Conservation (phyloP, 345 rosid species). For the Cardamine resedifolia region DNA sequence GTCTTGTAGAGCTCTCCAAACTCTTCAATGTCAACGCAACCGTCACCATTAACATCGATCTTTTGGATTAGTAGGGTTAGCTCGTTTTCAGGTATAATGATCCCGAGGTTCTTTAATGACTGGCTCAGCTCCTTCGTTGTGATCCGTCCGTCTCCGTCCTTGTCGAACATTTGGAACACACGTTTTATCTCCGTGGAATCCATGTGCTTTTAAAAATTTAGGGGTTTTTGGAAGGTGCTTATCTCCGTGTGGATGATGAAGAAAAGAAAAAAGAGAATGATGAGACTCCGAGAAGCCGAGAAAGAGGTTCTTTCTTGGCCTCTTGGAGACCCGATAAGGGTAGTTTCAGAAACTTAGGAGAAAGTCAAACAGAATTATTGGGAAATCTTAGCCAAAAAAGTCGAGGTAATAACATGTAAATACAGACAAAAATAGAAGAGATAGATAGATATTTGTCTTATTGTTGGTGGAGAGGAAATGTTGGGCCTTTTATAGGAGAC, state of each 20-base stretch:
- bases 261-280: not conserved
- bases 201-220: constrained; percentile 29
- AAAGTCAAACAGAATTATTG: not conserved
- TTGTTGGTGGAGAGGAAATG: constrained; percentile 33
- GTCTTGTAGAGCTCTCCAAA: constrained; percentile 59
- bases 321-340: constrained; percentile 36
- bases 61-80: constrained; percentile 46
- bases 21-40: constrained; percentile 64
- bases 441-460: constrained; percentile 14
- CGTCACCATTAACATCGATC: constrained; percentile 54
- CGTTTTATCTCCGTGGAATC: constrained; percentile 53
- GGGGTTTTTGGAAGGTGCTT: constrained; percentile 9
- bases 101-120: constrained; percentile 65
- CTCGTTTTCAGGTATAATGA: constrained; percentile 61
- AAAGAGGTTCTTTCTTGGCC: constrained; percentile 34
- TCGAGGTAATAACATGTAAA: constrained; percentile 29
- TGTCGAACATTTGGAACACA: constrained; percentile 77
- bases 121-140: constrained; percentile 60
- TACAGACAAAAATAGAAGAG: constrained; percentile 30
- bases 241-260: constrained; percentile 23
- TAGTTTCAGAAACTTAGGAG: constrained; percentile 20
- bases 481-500: constrained; percentile 6
- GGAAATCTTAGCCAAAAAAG: constrained; percentile 18
- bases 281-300: constrained; percentile 35
- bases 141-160: constrained; percentile 74